These are phyloP conservation scores for Phytophthora vignae DNA, from an alignment of 352 stramenopile genomes.

Conservation along the genomic window DNA sequence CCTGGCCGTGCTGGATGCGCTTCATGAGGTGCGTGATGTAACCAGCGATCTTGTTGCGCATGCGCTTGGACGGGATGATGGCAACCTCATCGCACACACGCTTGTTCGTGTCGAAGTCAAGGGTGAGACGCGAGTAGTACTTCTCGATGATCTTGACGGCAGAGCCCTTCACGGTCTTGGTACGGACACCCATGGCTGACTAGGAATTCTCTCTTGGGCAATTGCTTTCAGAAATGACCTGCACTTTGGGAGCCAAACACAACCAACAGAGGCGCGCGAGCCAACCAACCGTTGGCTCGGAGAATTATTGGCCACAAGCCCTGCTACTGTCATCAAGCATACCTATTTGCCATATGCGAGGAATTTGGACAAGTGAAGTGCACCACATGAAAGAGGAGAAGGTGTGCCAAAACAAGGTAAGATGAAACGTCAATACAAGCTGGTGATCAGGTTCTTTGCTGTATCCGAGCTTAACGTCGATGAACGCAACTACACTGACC, in stretches of 20 bases:
- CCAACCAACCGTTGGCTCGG: constrained; percentile 30
- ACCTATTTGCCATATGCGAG: constrained; percentile 23
- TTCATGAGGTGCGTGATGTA: constrained; percentile 99
- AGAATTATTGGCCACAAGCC: constrained; percentile 14
- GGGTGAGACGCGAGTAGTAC: constrained; percentile 99
- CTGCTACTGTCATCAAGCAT: constrained; percentile 1
- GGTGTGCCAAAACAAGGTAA: constrained; percentile 23
- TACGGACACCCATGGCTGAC: constrained; percentile 97
- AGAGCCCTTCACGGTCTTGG: constrained; percentile 99
- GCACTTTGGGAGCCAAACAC: not conserved
- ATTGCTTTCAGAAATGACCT: constrained; percentile 47
- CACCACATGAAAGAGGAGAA: not conserved
- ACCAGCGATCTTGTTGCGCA: constrained; percentile 99
- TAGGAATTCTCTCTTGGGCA: constrained; percentile 47
- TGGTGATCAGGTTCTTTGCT: constrained; percentile 14
- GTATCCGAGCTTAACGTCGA: constrained; percentile 30
- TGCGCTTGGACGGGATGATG: constrained; percentile 99
- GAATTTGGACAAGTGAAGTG: not conserved
- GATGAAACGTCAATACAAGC: not conserved
- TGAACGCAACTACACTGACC: constrained; percentile 40
- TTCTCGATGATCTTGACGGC: constrained; percentile 99
- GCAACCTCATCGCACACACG: constrained; percentile 96
- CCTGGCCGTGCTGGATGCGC: constrained; percentile 99
- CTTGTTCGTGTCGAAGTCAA: constrained; percentile 99
- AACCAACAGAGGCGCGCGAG: not conserved